These are phyloP conservation scores for Eucalyptus curtisii DNA, from an alignment of 345 rosid genomes.

Conservation along the genomic window DNA sequence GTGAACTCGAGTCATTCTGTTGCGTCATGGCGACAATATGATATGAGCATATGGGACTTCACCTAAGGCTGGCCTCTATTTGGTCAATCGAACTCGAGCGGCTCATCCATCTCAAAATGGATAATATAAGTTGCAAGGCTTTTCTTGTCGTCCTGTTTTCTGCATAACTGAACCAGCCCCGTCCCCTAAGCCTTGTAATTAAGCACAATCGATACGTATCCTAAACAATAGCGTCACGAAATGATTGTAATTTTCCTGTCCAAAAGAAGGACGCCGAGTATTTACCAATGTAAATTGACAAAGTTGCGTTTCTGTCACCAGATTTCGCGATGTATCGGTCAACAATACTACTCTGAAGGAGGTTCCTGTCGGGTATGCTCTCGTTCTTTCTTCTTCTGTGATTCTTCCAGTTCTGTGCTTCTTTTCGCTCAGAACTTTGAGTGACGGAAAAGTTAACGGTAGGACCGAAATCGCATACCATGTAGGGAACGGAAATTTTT, in stretches of 20 bases:
- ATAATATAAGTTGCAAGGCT: not conserved
- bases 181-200: not conserved
- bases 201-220: not conserved
- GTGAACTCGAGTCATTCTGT: not conserved
- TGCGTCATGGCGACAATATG: not conserved
- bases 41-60: not conserved
- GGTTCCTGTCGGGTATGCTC: not conserved
- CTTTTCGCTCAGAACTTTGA: not conserved
- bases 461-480: not conserved
- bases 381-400: not conserved
- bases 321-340: not conserved
- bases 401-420: not conserved
- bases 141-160: not conserved
- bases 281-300: not conserved
- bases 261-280: not conserved
- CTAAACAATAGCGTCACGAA: not conserved
- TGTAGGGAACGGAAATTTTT: too few relatives aligned
- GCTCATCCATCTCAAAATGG: not conserved
- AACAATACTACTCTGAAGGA: not conserved
- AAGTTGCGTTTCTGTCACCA: not conserved
- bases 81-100: not conserved
- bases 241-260: not conserved
- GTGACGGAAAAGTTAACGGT: accelerated
- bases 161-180: not conserved
- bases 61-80: not conserved